Base-by-base conservation (phyloP, 2,329 filamentous ascomycete species). In the Hawksworthiomyces lignivorus region DNA sequence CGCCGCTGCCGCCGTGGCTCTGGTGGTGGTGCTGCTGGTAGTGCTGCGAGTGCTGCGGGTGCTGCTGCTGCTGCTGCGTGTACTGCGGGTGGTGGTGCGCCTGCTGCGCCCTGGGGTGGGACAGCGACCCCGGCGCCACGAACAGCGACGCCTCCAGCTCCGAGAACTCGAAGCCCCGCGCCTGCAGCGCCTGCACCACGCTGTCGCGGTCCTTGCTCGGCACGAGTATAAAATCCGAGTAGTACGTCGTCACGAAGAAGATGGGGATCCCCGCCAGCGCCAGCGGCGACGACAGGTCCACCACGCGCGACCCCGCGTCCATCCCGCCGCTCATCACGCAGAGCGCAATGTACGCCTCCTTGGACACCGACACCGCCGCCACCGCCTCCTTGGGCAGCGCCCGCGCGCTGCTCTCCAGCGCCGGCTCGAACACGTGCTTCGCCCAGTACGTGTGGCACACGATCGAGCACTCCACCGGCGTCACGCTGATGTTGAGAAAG, bases 181-280 rank as follows among this genome's bases (percentile, higher is more conserved):
- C 76, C 46, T 90, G 72, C 5, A 97, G 70, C 0, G 87, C 84
- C 44, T 80, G 72, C 26, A 87, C 78, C 36, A 97, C 89, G 29
- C 80, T 82, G 20, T 75, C 67, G 38, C 83, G 80, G 54, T 84
- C 80, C 56, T 81, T 84, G 40, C 73, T 73, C 1, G 92, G 89
- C 1, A 96, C 87, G 27, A 97, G 74, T 53, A 98, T 94, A 63
- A 95, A 97, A 65, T 98, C 90, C 26, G 86, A 92, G 64, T 94
- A 97, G 64, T 97, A 98, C 24, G 88, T 96, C 4, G 90, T 96
- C 60, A 96, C 94, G 73, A 97, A 97, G 70, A 97, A 96, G 57
- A 98, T 94, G 40, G 90, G 86, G 39, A 97, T 92, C 53, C 87
- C 87, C 37, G 90, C 90, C 58, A 96, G 73, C 21, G 92, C 90